phyloP scores from a whole-genome alignment of 1,139 yeast genomes.

The Hansenula lynferdii region DNA sequence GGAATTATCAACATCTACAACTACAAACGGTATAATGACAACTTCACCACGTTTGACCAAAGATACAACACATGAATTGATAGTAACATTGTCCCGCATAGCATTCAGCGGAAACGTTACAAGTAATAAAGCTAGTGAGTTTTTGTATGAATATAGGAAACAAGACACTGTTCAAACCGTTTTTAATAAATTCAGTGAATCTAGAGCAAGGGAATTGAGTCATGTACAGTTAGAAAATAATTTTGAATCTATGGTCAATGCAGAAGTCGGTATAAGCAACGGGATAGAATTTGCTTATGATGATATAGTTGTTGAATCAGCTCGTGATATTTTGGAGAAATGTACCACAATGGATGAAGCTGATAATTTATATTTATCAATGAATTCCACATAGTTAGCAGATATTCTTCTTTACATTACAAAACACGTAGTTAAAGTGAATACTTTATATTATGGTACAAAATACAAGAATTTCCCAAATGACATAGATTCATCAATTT shows the following conservation, averaged over 20 bases:
- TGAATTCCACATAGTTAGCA: conserved; percentile 36
- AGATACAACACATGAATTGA: conserved; percentile 25
- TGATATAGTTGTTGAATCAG: conserved; percentile 58
- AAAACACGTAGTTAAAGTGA: too few relatives aligned
- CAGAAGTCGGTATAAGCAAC: conserved; percentile 30
- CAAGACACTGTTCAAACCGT: conserved; percentile 24
- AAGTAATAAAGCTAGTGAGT: conserved; percentile 31
- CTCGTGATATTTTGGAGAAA: conserved; percentile 66
- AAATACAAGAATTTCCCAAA: too few relatives aligned
- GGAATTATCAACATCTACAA: conserved; percentile 9
- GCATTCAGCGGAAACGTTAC: conserved; percentile 48
- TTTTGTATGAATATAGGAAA: conserved; percentile 30
- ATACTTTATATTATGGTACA: too few relatives aligned
- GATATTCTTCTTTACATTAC: too few relatives aligned
- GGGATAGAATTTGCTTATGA: conserved; percentile 63
- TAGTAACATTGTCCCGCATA: conserved; percentile 50
- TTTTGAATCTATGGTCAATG: conserved; percentile 1
- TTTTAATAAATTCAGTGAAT: conserved; percentile 40
- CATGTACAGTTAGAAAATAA: conserved; percentile 25
- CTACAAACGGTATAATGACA: conserved; percentile 3
- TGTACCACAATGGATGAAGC: conserved; percentile 77
- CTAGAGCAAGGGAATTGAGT: conserved; percentile 35
- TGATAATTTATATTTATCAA: conserved; percentile 64
- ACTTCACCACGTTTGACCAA: conserved; percentile 15
- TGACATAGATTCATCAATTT: too few relatives aligned